Evolutionary conservation across 495 filamentous ascomycete genomes (phyloP), one percentile per base, ranked within the genome.

Genomic region (Apiosordaria backusii): DNA sequence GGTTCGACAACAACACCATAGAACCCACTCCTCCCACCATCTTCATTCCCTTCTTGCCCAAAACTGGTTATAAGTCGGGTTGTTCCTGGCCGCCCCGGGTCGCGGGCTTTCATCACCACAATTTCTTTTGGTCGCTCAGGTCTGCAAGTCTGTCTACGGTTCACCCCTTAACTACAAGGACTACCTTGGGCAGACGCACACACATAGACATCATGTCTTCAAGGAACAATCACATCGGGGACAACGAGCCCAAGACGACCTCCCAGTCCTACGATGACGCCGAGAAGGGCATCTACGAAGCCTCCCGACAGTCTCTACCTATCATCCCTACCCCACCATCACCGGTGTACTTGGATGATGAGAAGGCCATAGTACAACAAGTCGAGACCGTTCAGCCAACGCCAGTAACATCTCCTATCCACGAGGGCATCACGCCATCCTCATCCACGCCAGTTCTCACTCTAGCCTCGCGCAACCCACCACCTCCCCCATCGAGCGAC

Each of bases 221-320:
- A 13, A 45, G 35, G 35, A 45, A 45, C 35, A 45, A 45, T 15
- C 35, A 45, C 61, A 58, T 60, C 15, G 35, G 52, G 50, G 27
- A 50, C 62, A 16, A 60, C 35, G 15, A 18, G 27, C 59, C 19
- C 23, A 18, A 19, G 7, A 15, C 59, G 27, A 68, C 68, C 52
- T 60, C 63, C 63, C 60, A 50, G 26, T 72, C 76, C 66, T 67
- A 65, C 54, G 76, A 78, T 65, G 76, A 76, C 68, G 75, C 77
- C 19, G 79, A 81, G 68, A 79, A 79, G 70, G 78, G 78, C 19
- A 55, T 81, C 55, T 77, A 74, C 65, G 75, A 79, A 23, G 52
- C 52, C 22, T 55, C 52, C 67, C 23, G 73, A 67, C 68, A 72
- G 70, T n/a, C 50, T 65, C 27, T 72, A 65, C 25, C 63, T 75